Base-by-base conservation (phyloP, 1,139 yeast genomes). In the Lodderomyces elongisporus region DNA sequence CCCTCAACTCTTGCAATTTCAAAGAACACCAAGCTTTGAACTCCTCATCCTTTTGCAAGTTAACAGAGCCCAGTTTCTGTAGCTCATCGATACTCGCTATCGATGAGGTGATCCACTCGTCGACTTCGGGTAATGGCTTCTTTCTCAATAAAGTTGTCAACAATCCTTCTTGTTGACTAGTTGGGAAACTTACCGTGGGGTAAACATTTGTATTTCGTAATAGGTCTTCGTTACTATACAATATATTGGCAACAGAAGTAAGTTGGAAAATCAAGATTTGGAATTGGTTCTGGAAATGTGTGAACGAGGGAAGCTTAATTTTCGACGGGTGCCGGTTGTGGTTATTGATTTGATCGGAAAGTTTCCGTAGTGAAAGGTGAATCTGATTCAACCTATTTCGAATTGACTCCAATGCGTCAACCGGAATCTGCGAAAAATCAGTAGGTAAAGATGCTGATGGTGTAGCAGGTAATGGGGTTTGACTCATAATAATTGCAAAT, bases 101-200 rank as follows among this genome's bases (percentile, higher is more conserved):
- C 30, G 49, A 49, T 8, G 62, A 66, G 13, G 70, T 69, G 12
- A 87, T 74, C 97, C 96, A 88, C 30, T 78, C 85, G 36, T 80
- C 87, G 1, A 89, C 95, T 46, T 88, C 96, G 0, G 97, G 97
- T 10, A 85, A 63, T 32, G 84, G 80, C 53, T 89, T 89, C 54
- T 88, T 91, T 38, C 97, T 70, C 40, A 91, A 60, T 42, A 91
- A 63, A 0, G 96, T 87, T 1, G 94, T 83, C 36, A 89, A 62
- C 31, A 89, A 64, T 2, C 85, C 85, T 49, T 84, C 89, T 42
- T 85, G 91, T 28, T 85, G 83, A 1, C 85, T 73, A 0, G 94
- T 77, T 3, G 96, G 96, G 52, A 89, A 91, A 17, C 70, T 70
- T 0, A 91, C 84, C 30, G 85, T 62, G 1, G 97, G 97, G 49